Percentiles rank a stretch among this genome's conserved stretches.
Conservation (phyloP, 257 asterid species). For the Solanum corneliomulleri region DNA sequence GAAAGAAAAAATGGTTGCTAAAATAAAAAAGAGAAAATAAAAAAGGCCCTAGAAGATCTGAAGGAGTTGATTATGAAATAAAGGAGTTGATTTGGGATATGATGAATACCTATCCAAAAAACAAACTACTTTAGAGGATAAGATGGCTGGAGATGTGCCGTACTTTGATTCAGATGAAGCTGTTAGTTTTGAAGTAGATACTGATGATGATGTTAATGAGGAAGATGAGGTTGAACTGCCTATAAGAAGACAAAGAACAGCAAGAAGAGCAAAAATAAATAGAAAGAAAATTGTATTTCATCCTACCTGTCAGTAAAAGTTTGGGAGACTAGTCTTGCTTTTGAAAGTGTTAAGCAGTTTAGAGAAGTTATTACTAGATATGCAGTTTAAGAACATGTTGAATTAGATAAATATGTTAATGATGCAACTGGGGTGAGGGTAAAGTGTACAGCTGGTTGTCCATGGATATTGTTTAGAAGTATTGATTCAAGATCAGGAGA, state of each 20-base stretch:
- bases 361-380: background rate
- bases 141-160: background rate
- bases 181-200: background rate
- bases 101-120: background rate
- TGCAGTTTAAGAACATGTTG: background rate
- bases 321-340: background rate
- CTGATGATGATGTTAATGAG: background rate
- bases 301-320: background rate
- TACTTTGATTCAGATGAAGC: background rate
- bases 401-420: background rate
- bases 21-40: background rate
- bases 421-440: background rate
- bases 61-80: background rate
- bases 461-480: background rate
- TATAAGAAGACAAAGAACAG: background rate
- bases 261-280: background rate
- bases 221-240: background rate
- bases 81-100: too few species aligned
- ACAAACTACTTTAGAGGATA: background rate
- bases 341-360: background rate
- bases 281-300: too few species aligned
- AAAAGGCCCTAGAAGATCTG: too few species aligned
- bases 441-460: background rate
- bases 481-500: background rate
- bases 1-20: background rate